Conservation (phyloP, 2,329 filamentous ascomycete genomes). For the Apiospora hydei region DNA sequence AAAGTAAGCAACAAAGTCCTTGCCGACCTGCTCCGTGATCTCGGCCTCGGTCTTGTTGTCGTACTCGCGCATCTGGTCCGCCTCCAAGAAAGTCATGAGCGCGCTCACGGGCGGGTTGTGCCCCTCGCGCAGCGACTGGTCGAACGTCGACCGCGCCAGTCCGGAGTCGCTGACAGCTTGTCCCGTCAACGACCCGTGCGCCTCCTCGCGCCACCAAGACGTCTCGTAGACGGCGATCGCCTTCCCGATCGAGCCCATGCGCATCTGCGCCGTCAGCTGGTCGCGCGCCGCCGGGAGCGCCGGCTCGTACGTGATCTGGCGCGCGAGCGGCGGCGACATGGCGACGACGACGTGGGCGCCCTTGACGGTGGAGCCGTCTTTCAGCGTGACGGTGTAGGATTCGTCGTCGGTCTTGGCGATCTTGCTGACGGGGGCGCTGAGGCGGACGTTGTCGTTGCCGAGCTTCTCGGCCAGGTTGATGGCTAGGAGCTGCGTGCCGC, state of each 20-base stretch:
- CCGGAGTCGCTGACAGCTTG: background rate
- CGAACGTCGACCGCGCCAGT: slow-evolving; percentile 14
- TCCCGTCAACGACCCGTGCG: background rate
- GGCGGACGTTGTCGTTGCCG: background rate
- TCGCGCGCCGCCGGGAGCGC: background rate
- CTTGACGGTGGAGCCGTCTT: background rate
- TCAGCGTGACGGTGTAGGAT: background rate
- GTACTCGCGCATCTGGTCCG: slow-evolving; percentile 18
- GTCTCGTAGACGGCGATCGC: background rate
- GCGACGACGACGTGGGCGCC: slow-evolving; percentile 14
- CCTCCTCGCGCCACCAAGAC: background rate
- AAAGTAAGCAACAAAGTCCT: background rate
- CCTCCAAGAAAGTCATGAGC: slow-evolving; percentile 9
- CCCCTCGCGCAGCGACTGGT: background rate
- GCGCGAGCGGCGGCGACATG: slow-evolving; percentile 6
- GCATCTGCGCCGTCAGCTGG: slow-evolving; percentile 13
- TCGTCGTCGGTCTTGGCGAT: background rate
- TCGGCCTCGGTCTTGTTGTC: slow-evolving; percentile 19
- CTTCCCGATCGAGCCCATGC: slow-evolving; percentile 12
- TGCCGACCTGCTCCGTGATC: background rate
- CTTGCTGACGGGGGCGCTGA: background rate
- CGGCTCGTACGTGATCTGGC: background rate
- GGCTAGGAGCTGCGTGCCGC: slow-evolving; percentile 3
- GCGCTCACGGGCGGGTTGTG: slow-evolving; percentile 1
- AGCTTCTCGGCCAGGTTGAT: slow-evolving; percentile 7